Evolutionary conservation across 2,329 filamentous ascomycete genomes (phyloP).

Genomic region (Penicillium janthinellum): DNA sequence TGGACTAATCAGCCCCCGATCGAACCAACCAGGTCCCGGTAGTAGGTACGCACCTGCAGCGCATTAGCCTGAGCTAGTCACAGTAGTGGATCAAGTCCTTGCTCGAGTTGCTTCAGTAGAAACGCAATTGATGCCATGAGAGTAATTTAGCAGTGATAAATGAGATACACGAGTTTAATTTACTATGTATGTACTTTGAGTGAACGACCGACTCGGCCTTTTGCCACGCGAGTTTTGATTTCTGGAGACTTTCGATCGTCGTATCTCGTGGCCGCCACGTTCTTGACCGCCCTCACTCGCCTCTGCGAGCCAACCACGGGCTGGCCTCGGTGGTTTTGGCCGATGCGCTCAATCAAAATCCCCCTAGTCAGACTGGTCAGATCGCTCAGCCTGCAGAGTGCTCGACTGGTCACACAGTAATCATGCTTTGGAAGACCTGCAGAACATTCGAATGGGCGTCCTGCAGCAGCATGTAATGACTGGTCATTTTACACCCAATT

Average conservation of each 20-base stretch:
- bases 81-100: not conserved
- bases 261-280: conserved; percentile 40
- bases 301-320: conserved; percentile 1
- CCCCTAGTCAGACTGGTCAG: not conserved
- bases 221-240: conserved; percentile 13
- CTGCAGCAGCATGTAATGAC: not conserved
- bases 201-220: not conserved
- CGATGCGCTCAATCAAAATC: not conserved
- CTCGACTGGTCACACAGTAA: conserved; percentile 17
- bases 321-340: not conserved
- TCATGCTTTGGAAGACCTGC: conserved; percentile 17
- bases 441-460: conserved; percentile 20
- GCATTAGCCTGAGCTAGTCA: not conserved
- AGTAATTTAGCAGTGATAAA: not conserved
- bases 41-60: not conserved
- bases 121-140: not conserved
- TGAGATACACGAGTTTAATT: not conserved
- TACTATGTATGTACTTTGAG: conserved; percentile 3
- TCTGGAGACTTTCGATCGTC: conserved; percentile 6
- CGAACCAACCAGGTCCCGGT: not conserved
- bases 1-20: not conserved
- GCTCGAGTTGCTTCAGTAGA: not conserved
- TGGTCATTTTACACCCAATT: not conserved
- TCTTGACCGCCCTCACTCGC: conserved; percentile 22
- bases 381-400: conserved; percentile 5